phyloP scores from a whole-genome alignment of 768 basidiomycete genomes.

The Collybia sordida region DNA sequence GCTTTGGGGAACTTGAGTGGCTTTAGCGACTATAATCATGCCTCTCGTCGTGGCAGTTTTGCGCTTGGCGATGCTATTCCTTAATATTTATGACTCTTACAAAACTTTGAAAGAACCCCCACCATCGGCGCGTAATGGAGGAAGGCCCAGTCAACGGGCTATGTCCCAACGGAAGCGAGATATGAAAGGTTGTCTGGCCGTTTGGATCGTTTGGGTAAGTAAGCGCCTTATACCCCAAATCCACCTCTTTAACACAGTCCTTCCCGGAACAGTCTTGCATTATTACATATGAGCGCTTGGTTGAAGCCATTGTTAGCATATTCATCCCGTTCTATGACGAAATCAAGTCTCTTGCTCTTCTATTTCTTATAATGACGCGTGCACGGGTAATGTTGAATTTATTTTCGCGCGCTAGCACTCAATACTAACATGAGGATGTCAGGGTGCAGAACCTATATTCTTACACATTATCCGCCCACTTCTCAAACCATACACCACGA shows the following conservation, averaged over 20 bases:
- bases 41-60: conserved; percentile 66
- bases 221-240: conserved; percentile 11
- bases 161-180: conserved; percentile 76
- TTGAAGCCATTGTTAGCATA: conserved; percentile 64
- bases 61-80: conserved; percentile 67
- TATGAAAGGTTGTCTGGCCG: conserved; percentile 81
- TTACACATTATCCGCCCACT: conserved; percentile 79
- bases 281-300: conserved; percentile 61
- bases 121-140: conserved; percentile 51
- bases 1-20: background rate
- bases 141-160: conserved; percentile 65
- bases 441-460: conserved; percentile 88
- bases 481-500: conserved; percentile 68
- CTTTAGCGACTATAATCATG: conserved; percentile 41
- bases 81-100: conserved; percentile 83
- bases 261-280: conserved; percentile 58
- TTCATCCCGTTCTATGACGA: conserved; percentile 85
- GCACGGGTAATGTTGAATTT: conserved; percentile 48
- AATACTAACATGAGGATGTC: background rate
- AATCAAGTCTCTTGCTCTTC: conserved; percentile 68
- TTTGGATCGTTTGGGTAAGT: conserved; percentile 85
- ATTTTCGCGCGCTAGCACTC: background rate
- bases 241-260: conserved; percentile 5
- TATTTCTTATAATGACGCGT: conserved; percentile 77
- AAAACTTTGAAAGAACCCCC: conserved; percentile 75